A percentile compares a stretch with the other conserved stretches of the same genome.
Conservation (phyloP, 2,329 filamentous ascomycete genomes). For the Clonostachys rosea region DNA sequence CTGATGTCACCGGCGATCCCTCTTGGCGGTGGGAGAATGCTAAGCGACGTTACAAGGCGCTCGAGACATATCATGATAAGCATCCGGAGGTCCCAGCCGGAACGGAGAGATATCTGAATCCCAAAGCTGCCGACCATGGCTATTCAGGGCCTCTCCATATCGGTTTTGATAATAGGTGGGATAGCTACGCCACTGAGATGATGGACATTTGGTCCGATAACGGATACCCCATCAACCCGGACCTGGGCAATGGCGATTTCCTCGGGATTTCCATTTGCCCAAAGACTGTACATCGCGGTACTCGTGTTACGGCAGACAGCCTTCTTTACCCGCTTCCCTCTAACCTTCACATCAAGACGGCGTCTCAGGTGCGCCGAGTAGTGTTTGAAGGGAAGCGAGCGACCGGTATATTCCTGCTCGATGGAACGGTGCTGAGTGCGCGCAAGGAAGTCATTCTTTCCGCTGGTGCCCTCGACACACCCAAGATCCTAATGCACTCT, state of each 20-base stretch:
- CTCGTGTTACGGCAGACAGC: slow-evolving; percentile 45
- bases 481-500: slow-evolving; percentile 57
- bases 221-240: slow-evolving; percentile 43
- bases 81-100: slow-evolving; percentile 24
- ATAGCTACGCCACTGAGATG: slow-evolving; percentile 37
- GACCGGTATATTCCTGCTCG: slow-evolving; percentile 23
- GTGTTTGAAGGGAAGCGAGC: slow-evolving; percentile 54
- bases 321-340: slow-evolving; percentile 32
- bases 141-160: slow-evolving; percentile 39
- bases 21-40: slow-evolving; percentile 50
- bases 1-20: slow-evolving; percentile 47
- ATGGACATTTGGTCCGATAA: slow-evolving; percentile 41
- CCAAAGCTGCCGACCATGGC: slow-evolving; percentile 41
- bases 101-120: slow-evolving; percentile 36
- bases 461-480: slow-evolving; percentile 78
- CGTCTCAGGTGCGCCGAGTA: slow-evolving; percentile 81
- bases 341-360: slow-evolving; percentile 81
- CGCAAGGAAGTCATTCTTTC: slow-evolving; percentile 75
- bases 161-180: slow-evolving; percentile 41
- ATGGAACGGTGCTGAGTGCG: slow-evolving; percentile 27
- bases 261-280: slow-evolving; percentile 48
- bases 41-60: slow-evolving; percentile 39
- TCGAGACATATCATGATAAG: slow-evolving; percentile 47
- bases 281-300: slow-evolving; percentile 41
- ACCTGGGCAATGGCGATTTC: slow-evolving; percentile 54